A percentile compares a stretch with the other conserved stretches of the same genome.
phyloP scores from a whole-genome alignment of 305 asterid species.

The Coffea humblotiana region DNA sequence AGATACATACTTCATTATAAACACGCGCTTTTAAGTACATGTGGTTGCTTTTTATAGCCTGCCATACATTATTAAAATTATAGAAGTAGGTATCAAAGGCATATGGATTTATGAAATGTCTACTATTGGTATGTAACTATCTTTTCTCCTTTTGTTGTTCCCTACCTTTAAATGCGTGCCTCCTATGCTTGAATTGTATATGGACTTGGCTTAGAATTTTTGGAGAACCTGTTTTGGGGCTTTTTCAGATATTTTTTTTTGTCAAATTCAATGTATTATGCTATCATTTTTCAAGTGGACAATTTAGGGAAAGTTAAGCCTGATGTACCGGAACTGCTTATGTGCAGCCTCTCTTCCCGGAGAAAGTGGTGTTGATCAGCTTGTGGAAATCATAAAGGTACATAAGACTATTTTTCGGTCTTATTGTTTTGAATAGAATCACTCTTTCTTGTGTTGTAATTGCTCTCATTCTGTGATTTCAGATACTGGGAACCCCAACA shows the following conservation, averaged over 20 bases:
- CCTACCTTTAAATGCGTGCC: neutral
- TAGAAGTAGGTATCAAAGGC: neutral
- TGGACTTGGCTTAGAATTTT: neutral
- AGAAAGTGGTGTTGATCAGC: conserved; percentile 92
- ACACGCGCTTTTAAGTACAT: no score
- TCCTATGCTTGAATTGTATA: neutral
- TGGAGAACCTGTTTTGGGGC: neutral
- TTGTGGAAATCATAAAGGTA: conserved; percentile 95
- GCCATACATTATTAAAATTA: neutral
- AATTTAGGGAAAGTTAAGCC: neutral
- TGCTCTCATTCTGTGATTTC: conserved; percentile 12
- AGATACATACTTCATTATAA: neutral
- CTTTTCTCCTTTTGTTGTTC: neutral
- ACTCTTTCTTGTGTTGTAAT: neutral
- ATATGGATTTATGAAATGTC: neutral
- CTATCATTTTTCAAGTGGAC: neutral
- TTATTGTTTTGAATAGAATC: neutral
- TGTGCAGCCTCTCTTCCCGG: conserved; percentile 94
- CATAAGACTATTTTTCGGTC: neutral
- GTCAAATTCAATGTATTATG: neutral
- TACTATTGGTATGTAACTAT: neutral
- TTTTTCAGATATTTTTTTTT: neutral
- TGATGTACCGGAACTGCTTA: neutral
- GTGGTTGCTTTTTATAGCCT: no score
- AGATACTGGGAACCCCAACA: conserved; percentile 96